Conservation (phyloP, 2,329 filamentous ascomycete genomes). For the Thelonectria discophora region DNA sequence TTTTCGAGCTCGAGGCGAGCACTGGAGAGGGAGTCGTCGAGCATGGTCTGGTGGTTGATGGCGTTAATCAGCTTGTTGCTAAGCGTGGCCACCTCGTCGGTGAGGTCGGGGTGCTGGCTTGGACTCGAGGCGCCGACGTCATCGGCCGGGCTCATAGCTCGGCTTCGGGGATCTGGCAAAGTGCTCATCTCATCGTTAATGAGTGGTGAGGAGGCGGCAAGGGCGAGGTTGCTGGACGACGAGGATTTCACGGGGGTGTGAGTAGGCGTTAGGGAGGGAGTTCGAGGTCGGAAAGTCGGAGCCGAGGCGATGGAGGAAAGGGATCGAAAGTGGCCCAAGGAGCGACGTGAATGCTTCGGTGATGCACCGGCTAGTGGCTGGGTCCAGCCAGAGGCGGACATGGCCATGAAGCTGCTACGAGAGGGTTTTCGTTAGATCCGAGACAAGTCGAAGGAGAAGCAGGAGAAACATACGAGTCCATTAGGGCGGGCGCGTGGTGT, state of each 20-base stretch:
- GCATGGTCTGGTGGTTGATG: slow-evolving; percentile 92
- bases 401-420: slow-evolving; percentile 56
- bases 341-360: slow-evolving; percentile 42
- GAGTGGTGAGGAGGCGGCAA: slow-evolving; percentile 53
- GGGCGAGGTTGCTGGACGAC: slow-evolving; percentile 48
- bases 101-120: slow-evolving; percentile 63
- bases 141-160: slow-evolving; percentile 57
- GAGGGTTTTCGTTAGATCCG: slow-evolving; percentile 33
- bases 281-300: slow-evolving; percentile 48
- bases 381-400: slow-evolving; percentile 59
- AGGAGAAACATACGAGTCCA: slow-evolving; percentile 45
- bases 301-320: slow-evolving; percentile 62
- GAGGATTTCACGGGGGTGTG: slow-evolving; percentile 52
- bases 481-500: slow-evolving; percentile 35
- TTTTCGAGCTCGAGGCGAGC: slow-evolving; percentile 85
- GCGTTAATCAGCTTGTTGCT: slow-evolving; percentile 97
- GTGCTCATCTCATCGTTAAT: slow-evolving; percentile 73
- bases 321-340: slow-evolving; percentile 61
- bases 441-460: slow-evolving; percentile 20
- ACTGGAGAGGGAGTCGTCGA: slow-evolving; percentile 87
- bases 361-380: slow-evolving; percentile 48
- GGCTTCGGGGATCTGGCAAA: slow-evolving; percentile 70
- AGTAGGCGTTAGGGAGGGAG: slow-evolving; percentile 47
- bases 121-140: slow-evolving; percentile 46
- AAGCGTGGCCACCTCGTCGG: slow-evolving; percentile 83